Conservation (phyloP, 2,329 filamentous ascomycete species). For the Mycosphaerella arachidis region DNA sequence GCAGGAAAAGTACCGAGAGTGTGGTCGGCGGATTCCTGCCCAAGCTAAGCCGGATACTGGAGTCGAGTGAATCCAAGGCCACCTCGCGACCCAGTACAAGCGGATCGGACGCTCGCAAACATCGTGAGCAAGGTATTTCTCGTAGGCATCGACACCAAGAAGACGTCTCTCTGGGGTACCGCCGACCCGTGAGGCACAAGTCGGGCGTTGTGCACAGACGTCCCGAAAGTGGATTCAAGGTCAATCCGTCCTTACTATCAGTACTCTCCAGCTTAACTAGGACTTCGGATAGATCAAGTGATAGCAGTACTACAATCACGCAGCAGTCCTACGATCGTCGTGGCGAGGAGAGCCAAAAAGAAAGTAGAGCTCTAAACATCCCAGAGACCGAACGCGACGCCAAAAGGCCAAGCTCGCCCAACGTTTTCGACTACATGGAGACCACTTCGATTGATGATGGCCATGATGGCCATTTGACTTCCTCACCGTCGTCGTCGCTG, state of each 20-base stretch:
- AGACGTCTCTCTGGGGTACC: constrained; percentile 16
- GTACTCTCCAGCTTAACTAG: constrained; percentile 40
- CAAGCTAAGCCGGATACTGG: constrained; percentile 39
- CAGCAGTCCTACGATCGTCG: constrained; percentile 39
- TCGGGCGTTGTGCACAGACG: constrained; percentile 33
- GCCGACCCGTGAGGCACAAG: constrained; percentile 30
- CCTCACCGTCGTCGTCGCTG: constrained; percentile 21
- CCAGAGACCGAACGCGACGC: constrained; percentile 14
- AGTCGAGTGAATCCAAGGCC: constrained; percentile 31
- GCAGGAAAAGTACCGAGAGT: constrained; percentile 17
- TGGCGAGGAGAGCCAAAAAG: constrained; percentile 12
- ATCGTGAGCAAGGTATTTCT: constrained; percentile 12
- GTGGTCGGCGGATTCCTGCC: constrained; percentile 34
- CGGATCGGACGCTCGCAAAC: constrained; percentile 15
- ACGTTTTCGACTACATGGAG: constrained; percentile 32
- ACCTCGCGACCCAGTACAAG: constrained; percentile 14
- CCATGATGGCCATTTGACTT: constrained; percentile 21
- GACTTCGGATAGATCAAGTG: constrained; percentile 39
- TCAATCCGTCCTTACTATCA: constrained; percentile 41
- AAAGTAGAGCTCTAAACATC: constrained; percentile 5
- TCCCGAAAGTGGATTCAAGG: constrained; percentile 28
- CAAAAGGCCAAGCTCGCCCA: constrained; percentile 18
- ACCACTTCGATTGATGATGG: constrained; percentile 16
- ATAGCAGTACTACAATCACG: constrained; percentile 45
- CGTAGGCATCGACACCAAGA: constrained; percentile 17